Evolutionary conservation across 2,329 filamentous ascomycete species (phyloP).

Genomic region (Helotiales sp.): DNA sequence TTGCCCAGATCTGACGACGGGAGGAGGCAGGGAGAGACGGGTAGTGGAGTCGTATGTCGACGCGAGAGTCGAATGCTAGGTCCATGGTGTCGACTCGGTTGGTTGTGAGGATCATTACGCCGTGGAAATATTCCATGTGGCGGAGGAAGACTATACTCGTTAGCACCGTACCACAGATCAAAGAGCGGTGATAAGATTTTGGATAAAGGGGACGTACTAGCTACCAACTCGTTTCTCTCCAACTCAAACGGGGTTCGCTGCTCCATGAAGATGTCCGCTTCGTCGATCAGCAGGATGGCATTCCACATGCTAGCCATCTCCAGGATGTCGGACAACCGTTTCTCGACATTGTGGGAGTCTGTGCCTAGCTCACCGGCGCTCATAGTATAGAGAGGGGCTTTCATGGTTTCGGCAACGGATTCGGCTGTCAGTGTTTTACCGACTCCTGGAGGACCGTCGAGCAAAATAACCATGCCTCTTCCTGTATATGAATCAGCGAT

Average conservation of each 20-base stretch:
- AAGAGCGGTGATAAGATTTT: no score
- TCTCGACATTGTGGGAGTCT: conserved; percentile 37
- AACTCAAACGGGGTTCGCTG: conserved; percentile 42
- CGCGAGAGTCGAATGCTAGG: conserved; percentile 25
- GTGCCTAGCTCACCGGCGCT: conserved; percentile 55
- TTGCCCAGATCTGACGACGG: conserved; percentile 34
- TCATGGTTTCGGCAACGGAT: conserved; percentile 35
- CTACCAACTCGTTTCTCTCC: conserved; percentile 47
- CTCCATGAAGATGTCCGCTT: conserved; percentile 56
- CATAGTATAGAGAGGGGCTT: conserved; percentile 36
- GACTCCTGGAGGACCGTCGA: conserved; percentile 40
- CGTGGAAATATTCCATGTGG: conserved; percentile 36
- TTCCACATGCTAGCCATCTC: conserved; percentile 62
- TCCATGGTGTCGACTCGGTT: conserved; percentile 31
- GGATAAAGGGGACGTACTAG: conserved; percentile 45
- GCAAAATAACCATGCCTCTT: conserved; percentile 51
- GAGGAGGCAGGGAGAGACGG: conserved; percentile 25
- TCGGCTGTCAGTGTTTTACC: conserved; percentile 34
- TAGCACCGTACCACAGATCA: background rate
- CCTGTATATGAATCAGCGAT: conserved; percentile 11
- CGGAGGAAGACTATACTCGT: conserved; percentile 45
- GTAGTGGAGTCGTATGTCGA: conserved; percentile 31
- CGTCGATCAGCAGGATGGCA: conserved; percentile 56
- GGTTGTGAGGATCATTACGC: conserved; percentile 41
- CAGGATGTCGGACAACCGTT: conserved; percentile 59